A percentile compares a stretch with the other conserved stretches of the same genome.
Conservation (phyloP, 1,139 yeast species). For the Hyphopichia pseudoburtonii region DNA sequence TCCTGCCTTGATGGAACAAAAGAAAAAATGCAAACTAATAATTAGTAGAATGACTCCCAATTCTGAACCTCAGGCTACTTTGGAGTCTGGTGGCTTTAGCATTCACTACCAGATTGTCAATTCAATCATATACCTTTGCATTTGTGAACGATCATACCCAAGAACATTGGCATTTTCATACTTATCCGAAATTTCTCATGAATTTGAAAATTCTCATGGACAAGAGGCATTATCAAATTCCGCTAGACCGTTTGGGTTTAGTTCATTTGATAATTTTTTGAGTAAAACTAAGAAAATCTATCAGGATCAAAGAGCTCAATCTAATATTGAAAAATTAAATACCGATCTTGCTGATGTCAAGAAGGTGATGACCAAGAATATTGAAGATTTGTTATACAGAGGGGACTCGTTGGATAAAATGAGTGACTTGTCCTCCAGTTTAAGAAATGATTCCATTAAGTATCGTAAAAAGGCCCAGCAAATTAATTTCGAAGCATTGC, state of each 20-base stretch:
- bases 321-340: slow-evolving; percentile 81
- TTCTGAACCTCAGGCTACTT: slow-evolving; percentile 82
- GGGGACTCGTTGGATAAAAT: slow-evolving; percentile 93
- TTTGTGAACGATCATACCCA: slow-evolving; percentile 79
- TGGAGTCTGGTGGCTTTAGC: slow-evolving; percentile 73
- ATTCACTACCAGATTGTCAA: slow-evolving; percentile 73
- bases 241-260: slow-evolving; percentile 86
- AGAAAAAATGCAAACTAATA: slow-evolving; percentile 79
- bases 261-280: slow-evolving; percentile 79
- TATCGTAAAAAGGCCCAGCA: slow-evolving; percentile 88
- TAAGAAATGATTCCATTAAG: slow-evolving; percentile 81
- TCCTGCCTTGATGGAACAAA: slow-evolving; percentile 64
- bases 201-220: slow-evolving; percentile 80
- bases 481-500: slow-evolving; percentile 84
- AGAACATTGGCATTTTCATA: slow-evolving; percentile 87
- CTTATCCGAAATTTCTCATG: slow-evolving; percentile 76
- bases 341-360: slow-evolving; percentile 91
- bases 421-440: slow-evolving; percentile 82
- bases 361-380: slow-evolving; percentile 92
- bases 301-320: slow-evolving; percentile 88
- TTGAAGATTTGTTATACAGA: slow-evolving; percentile 88
- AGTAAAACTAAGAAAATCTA: slow-evolving; percentile 85
- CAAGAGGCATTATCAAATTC: slow-evolving; percentile 60
- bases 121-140: slow-evolving; percentile 71
- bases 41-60: slow-evolving; percentile 75